Conservation (phyloP, 768 basidiomycete species). For the Podaxis carcinomalis region DNA sequence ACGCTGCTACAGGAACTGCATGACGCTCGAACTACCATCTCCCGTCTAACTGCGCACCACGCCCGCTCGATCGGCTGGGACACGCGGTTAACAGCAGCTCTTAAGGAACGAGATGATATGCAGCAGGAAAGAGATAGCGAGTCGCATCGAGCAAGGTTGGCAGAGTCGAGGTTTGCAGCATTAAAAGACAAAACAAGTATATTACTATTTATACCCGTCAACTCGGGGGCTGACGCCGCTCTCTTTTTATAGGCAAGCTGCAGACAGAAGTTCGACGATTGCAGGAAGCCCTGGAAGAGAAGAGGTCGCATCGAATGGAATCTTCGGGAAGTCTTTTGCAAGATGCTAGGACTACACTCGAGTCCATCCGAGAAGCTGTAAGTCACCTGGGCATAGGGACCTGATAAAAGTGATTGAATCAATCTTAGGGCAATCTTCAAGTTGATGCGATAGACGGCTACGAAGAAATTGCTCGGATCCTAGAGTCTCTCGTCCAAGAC, state of each 20-base stretch:
- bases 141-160: constrained; percentile 56
- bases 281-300: constrained; percentile 58
- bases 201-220: constrained; percentile 14
- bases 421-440: constrained; percentile 29
- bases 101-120: constrained; percentile 79
- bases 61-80: constrained; percentile 73
- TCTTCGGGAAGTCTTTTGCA: constrained; percentile 63
- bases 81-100: constrained; percentile 53
- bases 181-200: constrained; percentile 66
- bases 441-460: constrained; percentile 42
- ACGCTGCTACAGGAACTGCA: constrained; percentile 70
- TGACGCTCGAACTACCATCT: constrained; percentile 62
- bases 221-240: constrained; percentile 4
- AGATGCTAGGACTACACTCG: constrained; percentile 61
- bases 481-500: constrained; percentile 83
- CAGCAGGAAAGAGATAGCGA: constrained; percentile 79
- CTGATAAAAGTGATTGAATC: constrained; percentile 7
- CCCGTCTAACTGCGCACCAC: constrained; percentile 63
- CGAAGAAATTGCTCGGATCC: constrained; percentile 58
- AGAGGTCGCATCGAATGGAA: constrained; percentile 55
- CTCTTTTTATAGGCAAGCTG: constrained; percentile 49
- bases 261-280: constrained; percentile 63
- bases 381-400: constrained; percentile 16
- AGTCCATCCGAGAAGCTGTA: constrained; percentile 57
- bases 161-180: constrained; percentile 61